phyloP scores from a whole-genome alignment of 2,329 filamentous ascomycete genomes.

The Xylariaceae sp. region DNA sequence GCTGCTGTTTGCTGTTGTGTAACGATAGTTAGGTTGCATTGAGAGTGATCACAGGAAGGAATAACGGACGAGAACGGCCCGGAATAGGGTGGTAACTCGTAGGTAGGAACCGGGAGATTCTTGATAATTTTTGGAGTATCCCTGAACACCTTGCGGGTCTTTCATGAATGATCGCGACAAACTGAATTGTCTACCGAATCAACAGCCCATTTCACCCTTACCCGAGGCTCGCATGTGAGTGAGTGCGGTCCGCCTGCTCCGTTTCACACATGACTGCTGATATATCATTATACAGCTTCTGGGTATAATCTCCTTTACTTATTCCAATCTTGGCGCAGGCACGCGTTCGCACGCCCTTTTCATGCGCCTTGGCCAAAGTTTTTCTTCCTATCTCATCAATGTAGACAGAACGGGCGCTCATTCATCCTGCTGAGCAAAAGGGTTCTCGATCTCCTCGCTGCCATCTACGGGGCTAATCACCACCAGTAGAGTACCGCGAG shows the following conservation, averaged over 20 bases:
- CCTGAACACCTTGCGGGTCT: not conserved
- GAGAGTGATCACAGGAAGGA: too few species aligned
- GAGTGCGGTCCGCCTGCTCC: not conserved
- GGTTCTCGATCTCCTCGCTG: constrained; percentile 93
- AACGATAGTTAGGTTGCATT: too few species aligned
- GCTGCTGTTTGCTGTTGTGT: too few species aligned
- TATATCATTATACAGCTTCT: not conserved
- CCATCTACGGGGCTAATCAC: constrained; percentile 90
- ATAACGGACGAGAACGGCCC: too few species aligned
- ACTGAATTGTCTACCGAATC: not conserved
- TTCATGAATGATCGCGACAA: not conserved
- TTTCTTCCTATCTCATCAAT: not conserved
- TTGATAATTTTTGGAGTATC: not conserved
- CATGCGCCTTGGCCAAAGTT: not conserved
- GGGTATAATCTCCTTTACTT: not conserved
- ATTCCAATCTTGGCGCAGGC: not conserved
- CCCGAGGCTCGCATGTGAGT: not conserved
- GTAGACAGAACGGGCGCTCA: constrained; percentile 26
- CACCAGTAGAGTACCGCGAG: constrained; percentile 85
- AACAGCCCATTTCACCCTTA: not conserved
- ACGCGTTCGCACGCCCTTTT: too few species aligned
- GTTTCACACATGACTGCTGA: not conserved
- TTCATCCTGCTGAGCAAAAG: constrained; percentile 70
- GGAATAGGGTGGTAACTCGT: too few species aligned
- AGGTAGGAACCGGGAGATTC: too few species aligned